Conservation (phyloP, 192 early-diverging fungal genomes). For the Coemansia aciculifera region DNA sequence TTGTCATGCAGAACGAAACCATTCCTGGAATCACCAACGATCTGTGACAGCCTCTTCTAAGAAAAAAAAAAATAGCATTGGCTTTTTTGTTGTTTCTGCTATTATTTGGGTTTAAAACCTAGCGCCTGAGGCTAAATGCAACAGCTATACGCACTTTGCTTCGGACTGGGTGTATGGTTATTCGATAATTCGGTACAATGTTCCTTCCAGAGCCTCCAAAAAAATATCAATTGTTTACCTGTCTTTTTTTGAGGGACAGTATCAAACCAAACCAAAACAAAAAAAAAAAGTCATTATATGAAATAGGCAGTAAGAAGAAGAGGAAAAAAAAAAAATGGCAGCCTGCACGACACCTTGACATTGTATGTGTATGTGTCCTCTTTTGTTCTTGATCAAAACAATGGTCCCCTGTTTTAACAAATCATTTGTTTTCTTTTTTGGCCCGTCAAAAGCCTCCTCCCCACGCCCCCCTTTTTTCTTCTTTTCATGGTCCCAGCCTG, state of each 20-base stretch:
- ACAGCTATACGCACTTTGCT: neutral
- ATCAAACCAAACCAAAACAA: neutral
- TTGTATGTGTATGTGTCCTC: neutral
- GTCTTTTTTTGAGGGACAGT: neutral
- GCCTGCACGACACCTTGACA: neutral
- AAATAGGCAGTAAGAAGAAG: neutral
- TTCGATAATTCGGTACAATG: slow-evolving; percentile 3
- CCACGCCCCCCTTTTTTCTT: neutral
- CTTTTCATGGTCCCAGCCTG: neutral
- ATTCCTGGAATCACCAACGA: neutral
- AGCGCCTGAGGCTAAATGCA: neutral
- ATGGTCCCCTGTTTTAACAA: neutral
- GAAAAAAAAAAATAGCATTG: neutral
- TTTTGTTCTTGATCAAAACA: neutral
- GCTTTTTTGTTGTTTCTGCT: neutral
- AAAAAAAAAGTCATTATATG: neutral
- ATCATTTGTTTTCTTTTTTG: neutral
- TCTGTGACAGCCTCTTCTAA: neutral
- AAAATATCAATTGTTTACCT: neutral
- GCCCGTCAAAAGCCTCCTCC: slow-evolving; percentile 7
- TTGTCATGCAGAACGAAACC: slow-evolving; percentile 5
- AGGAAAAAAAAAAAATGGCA: no score
- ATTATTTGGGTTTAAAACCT: neutral
- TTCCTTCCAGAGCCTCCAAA: neutral
- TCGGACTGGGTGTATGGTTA: neutral